Conservation (phyloP, 306 rosid genomes). For the Gleditsia sinensis region DNA sequence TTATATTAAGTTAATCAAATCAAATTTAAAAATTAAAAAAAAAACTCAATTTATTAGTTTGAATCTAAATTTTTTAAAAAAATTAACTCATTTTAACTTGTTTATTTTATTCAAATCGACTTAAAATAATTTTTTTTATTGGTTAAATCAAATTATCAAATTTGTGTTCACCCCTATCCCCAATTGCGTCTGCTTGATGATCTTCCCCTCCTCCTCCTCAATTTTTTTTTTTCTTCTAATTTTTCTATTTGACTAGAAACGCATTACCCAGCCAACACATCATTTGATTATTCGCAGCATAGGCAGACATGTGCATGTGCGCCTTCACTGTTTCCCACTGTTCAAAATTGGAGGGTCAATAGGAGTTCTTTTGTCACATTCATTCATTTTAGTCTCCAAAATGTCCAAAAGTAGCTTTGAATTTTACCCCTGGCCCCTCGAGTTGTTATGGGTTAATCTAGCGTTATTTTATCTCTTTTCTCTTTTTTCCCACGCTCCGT, state of each 20-base stretch:
- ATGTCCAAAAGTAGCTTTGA: background rate
- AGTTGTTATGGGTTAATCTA: background rate
- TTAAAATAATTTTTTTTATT: too few relatives aligned
- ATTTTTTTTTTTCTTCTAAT: background rate
- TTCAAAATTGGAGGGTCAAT: background rate
- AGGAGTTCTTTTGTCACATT: background rate
- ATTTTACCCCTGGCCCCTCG: background rate
- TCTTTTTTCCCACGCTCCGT: background rate
- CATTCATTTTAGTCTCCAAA: background rate
- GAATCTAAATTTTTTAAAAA: too few relatives aligned
- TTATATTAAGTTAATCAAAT: too few relatives aligned
- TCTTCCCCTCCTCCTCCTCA: background rate
- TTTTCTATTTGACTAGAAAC: background rate
- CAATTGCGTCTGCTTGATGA: background rate
- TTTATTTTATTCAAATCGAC: too few relatives aligned
- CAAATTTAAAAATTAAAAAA: too few relatives aligned
- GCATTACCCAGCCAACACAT: background rate
- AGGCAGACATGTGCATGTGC: constrained; percentile 9
- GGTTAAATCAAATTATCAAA: too few relatives aligned
- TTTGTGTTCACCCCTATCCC: too few relatives aligned
- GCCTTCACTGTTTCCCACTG: background rate
- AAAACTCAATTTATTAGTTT: too few relatives aligned
- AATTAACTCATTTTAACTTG: too few relatives aligned
- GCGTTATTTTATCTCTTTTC: background rate
- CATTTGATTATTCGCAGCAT: background rate